A percentile compares a stretch with the other conserved stretches of the same genome.
These are phyloP conservation scores for Penicillium tannophilum DNA, from an alignment of 495 filamentous ascomycete genomes.

Conservation along the genomic window DNA sequence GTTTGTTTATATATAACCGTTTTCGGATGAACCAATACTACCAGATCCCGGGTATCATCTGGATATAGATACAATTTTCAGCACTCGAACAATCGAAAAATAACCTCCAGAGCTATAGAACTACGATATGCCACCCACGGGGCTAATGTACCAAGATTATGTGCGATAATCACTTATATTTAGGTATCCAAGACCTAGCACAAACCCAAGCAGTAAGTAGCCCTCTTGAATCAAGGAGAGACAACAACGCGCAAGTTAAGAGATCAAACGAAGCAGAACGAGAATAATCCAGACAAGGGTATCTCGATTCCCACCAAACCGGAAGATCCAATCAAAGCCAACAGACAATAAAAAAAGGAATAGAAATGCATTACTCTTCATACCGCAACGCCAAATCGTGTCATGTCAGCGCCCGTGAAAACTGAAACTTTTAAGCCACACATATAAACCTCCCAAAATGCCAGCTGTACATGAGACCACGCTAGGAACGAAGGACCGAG, in stretches of 20 bases:
- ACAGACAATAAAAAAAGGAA: conserved; percentile 8
- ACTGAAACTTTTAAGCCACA: conserved; percentile 18
- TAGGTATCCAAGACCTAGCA: neutral
- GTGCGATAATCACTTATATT: neutral
- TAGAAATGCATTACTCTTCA: conserved; percentile 23
- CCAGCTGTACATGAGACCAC: conserved; percentile 25
- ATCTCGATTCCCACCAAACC: conserved; percentile 25
- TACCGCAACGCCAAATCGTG: conserved; percentile 29
- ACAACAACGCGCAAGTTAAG: too few relatives aligned
- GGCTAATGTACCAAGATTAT: neutral
- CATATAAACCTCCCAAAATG: conserved; percentile 16
- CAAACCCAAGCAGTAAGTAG: too few relatives aligned
- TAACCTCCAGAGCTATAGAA: too few relatives aligned
- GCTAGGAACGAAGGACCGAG: conserved; percentile 13
- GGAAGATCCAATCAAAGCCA: neutral
- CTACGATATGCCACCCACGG: too few relatives aligned
- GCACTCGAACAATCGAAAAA: too few relatives aligned
- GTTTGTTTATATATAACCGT: too few relatives aligned
- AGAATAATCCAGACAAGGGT: conserved; percentile 16
- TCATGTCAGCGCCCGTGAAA: conserved; percentile 27
- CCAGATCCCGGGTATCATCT: too few relatives aligned
- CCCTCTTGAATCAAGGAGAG: too few relatives aligned
- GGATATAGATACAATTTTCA: too few relatives aligned
- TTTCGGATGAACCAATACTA: neutral
- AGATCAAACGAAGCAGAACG: neutral